Base-by-base conservation (phyloP, 148 eudicot genomes). In the Camellia lanceoleosa region DNA sequence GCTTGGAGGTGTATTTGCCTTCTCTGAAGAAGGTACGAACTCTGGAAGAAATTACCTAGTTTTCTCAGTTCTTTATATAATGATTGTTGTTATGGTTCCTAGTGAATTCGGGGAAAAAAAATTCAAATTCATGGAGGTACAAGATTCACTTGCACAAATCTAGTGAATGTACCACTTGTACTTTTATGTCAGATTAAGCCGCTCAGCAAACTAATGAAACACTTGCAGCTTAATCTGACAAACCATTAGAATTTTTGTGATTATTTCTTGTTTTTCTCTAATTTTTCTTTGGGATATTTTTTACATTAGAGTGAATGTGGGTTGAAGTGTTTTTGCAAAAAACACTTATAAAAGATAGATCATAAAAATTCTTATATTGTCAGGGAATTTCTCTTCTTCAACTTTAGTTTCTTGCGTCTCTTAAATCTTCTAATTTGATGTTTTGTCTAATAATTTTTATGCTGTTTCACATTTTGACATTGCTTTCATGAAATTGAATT, bases 1-100 rank as follows among this genome's bases (percentile, higher is more conserved):
- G 89, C 91, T 93, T 82, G 98, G 98, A 84, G 92, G 95, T 78
- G 89, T 96, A 43, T 92, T 96, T 83, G 91, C 89, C 79, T 92
- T 96, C 82, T 91, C 97, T 54, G 97, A 96, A 86, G 93, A 96
- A 96, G 97, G 99, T 96, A 84, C 15, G 73, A 12, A 68, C 16
- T 56, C 42, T 71, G 41, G 44, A 49, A 46, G 73, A 64, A 15
- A 23, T 80, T 42, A 60, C 79, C 76, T 61, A 66, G 49, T 15
- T 23, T 66, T 43, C 49, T 68, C 18, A 38, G 5, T 52, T 23
- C 18, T 62, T 56, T 51, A 18, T 68, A 66, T 62, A 15, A 64
- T 59, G 14, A 72, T 14, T 69, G 52, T 43, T 67, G 20, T 38
- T 61, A 51, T 47, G 43, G 46, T 73, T 38, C 16, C 43, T 20